Conservation (phyloP, 306 rosid species). For the Echinosophora koreensis region DNA sequence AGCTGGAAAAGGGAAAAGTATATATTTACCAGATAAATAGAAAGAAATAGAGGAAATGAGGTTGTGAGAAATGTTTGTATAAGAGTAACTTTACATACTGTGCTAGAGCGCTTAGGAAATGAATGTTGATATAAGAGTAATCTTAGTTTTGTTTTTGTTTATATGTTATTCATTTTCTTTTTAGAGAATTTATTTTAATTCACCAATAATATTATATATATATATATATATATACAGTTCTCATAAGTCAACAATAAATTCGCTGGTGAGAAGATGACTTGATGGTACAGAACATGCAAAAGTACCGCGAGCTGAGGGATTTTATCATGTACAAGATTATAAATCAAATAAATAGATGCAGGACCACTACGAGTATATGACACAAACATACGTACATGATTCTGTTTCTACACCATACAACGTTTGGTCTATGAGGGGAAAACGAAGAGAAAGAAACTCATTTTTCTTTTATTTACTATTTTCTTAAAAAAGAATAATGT, state of each 20-base stretch:
- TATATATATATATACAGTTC: constrained; percentile 31
- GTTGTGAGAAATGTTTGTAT: not conserved
- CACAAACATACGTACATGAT: not conserved
- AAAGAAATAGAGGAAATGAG: constrained; percentile 12
- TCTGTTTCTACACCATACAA: not conserved
- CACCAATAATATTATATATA: too few relatives aligned
- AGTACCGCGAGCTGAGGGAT: constrained; percentile 41
- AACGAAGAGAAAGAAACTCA: not conserved
- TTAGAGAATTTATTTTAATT: constrained; percentile 34
- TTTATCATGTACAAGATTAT: constrained; percentile 38
- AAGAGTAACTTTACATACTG: too few relatives aligned
- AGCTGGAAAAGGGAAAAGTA: not conserved
- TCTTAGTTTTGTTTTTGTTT: not conserved
- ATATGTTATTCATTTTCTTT: not conserved
- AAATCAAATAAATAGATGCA: constrained; percentile 23
- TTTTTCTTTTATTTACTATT: too few relatives aligned
- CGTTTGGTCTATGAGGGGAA: not conserved
- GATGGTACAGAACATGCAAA: constrained; percentile 48
- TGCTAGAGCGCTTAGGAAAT: too few relatives aligned
- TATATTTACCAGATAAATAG: not conserved
- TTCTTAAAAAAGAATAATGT: too few relatives aligned
- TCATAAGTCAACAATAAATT: constrained; percentile 49
- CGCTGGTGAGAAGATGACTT: constrained; percentile 55
- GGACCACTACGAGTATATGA: constrained; percentile 41
- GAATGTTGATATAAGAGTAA: not conserved